Base-by-base conservation (phyloP, 139 green algal genomes). In the Chlorella vulgaris region DNA sequence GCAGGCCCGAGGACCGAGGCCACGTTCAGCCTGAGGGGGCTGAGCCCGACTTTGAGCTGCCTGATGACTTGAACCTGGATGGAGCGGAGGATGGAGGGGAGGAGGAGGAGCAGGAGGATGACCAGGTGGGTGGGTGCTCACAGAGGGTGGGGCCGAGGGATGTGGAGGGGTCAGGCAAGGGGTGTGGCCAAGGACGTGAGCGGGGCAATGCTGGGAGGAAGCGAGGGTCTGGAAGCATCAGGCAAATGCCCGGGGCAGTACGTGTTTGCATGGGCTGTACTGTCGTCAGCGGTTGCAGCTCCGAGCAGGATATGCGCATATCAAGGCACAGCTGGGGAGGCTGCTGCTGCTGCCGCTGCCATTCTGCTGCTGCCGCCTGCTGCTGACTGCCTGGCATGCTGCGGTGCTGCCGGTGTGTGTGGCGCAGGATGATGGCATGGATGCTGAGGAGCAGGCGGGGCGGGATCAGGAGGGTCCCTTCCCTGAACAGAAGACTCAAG, bases 61-160 rank as follows among this genome's bases (percentile, higher is more conserved):
- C 94, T 21, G 86, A 91, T 31, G 89, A 97, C 29, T 76, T 97
- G 76, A 95, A 93, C 62, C 84, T 98, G 81, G 93, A 99, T 74
- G 96, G 87, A 19, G 88, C 70, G 7, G 89, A 91, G 31, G 73
- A 28, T 38, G 63, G 65, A 21, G 61, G 66, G 33, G 79, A 70
- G 53, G 80, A 81, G 74, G 50, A 47, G 26, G 76, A 65, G 19
- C 60, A n/a, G 1, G 73, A 74, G 42, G 84, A 81, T 26, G 82
- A 78, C 40, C 75, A 85, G 51, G 51, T 78, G 71, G n/a, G 71
- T 1, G n/a, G 22, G 2, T 69, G 62, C 28, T 6, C 3, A 21
- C 26, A 6, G 24, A 29, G 26, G 29, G 4, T 29, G 22, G 13
- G 60, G 60, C 24, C 13, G 10, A 24, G 47, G 47, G 13, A 15